Evolutionary conservation across 345 rosid genomes (phyloP).

Genomic region (Salix exigua): DNA sequence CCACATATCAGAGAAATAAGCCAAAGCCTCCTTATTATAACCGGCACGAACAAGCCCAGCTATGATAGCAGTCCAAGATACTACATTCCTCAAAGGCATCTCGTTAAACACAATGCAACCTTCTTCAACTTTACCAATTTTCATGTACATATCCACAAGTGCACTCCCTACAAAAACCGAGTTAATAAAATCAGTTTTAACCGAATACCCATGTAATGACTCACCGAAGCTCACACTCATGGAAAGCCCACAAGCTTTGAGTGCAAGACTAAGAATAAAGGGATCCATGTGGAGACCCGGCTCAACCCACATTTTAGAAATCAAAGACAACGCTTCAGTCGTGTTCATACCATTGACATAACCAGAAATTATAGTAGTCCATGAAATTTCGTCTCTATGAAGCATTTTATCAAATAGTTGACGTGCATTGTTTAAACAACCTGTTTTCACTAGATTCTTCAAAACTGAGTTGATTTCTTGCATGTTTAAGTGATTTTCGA

Average conservation of each 20-base stretch:
- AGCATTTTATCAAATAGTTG: slow-evolving; percentile 67
- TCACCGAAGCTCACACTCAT: slow-evolving; percentile 48
- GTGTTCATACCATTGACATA: slow-evolving; percentile 47
- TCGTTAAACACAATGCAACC: slow-evolving; percentile 60
- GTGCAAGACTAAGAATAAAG: slow-evolving; percentile 59
- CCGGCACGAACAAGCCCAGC: slow-evolving; percentile 71
- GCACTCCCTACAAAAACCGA: slow-evolving; percentile 75
- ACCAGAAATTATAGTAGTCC: slow-evolving; percentile 75
- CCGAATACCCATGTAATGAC: slow-evolving; percentile 60
- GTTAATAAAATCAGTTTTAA: slow-evolving; percentile 47
- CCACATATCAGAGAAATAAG: slow-evolving; percentile 64
- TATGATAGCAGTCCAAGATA: slow-evolving; percentile 81
- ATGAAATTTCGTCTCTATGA: slow-evolving; percentile 57
- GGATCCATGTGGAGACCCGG: slow-evolving; percentile 54
- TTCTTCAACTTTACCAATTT: slow-evolving; percentile 41
- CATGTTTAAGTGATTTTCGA: slow-evolving; percentile 15
- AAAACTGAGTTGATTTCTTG: slow-evolving; percentile 44
- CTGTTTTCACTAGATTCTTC: slow-evolving; percentile 29
- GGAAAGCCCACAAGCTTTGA: slow-evolving; percentile 64
- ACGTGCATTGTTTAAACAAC: slow-evolving; percentile 51
- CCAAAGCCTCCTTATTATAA: slow-evolving; percentile 45
- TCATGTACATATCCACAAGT: slow-evolving; percentile 64
- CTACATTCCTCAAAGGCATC: slow-evolving; percentile 60
- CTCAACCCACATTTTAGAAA: slow-evolving; percentile 56
- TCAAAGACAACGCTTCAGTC: slow-evolving; percentile 57